Conservation (phyloP, 2,329 filamentous ascomycete genomes). For the Trichoderma atroviride region DNA sequence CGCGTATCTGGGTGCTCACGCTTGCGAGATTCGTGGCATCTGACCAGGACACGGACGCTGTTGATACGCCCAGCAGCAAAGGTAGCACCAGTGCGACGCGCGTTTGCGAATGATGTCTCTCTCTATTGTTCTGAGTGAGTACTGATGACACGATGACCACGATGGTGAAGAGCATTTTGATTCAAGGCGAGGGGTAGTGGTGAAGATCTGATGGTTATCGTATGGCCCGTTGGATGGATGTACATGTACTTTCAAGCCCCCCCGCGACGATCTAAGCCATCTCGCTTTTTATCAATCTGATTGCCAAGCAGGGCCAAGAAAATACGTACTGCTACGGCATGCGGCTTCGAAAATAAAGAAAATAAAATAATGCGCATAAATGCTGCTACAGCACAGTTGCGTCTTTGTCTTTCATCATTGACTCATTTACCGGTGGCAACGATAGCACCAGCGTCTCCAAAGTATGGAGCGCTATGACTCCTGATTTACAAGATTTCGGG, state of each 20-base stretch:
- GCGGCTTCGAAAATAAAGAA: not conserved
- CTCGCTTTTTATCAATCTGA: not conserved
- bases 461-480: conserved; percentile 12
- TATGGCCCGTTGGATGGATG: not conserved
- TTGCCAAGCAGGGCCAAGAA: not conserved
- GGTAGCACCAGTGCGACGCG: conserved; percentile 6
- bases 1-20: conserved; percentile 6
- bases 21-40: conserved; percentile 15
- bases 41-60: not conserved
- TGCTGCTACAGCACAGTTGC: not conserved
- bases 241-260: not conserved
- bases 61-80: not conserved
- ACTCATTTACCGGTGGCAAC: conserved; percentile 4
- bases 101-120: not conserved
- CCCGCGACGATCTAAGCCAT: not conserved
- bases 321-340: not conserved
- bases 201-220: not conserved
- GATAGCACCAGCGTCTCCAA: not conserved
- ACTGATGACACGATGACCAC: not conserved
- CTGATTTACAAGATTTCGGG: conserved; percentile 1
- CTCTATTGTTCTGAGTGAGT: not conserved
- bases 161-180: not conserved
- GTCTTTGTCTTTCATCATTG: not conserved
- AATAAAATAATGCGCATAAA: not conserved
- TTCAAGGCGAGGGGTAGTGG: not conserved